These are phyloP conservation scores for Plenodomus tracheiphilus DNA, from an alignment of 2,329 filamentous ascomycete genomes.

Conservation along the genomic window DNA sequence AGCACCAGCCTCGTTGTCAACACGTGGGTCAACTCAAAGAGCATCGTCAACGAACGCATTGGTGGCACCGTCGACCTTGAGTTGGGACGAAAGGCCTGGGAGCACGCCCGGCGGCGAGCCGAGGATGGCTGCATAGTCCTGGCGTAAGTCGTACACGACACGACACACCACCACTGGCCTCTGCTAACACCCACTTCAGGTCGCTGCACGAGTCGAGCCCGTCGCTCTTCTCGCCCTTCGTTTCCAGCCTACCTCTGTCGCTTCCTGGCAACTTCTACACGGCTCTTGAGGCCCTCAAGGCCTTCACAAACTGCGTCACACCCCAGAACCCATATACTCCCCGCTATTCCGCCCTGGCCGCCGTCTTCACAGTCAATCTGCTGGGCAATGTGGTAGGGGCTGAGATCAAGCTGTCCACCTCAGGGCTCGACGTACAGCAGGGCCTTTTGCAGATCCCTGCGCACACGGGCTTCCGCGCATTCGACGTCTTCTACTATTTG, in stretches of 20 bases:
- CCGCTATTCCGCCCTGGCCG: slow-evolving; percentile 77
- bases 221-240: slow-evolving; percentile 79
- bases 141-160: slow-evolving; percentile 62
- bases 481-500: slow-evolving; percentile 97
- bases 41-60: slow-evolving; percentile 67
- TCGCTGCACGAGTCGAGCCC: slow-evolving; percentile 88
- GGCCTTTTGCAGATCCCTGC: slow-evolving; percentile 80
- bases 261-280: slow-evolving; percentile 76
- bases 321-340: slow-evolving; percentile 85
- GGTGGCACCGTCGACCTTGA: slow-evolving; percentile 81
- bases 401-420: slow-evolving; percentile 76
- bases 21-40: slow-evolving; percentile 85
- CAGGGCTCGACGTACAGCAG: slow-evolving; percentile 80
- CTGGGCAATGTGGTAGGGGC: slow-evolving; percentile 77
- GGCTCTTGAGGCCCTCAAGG: slow-evolving; percentile 77
- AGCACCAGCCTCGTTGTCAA: slow-evolving; percentile 92
- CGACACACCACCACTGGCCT: background rate
- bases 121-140: slow-evolving; percentile 94
- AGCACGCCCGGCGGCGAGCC: slow-evolving; percentile 90
- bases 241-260: slow-evolving; percentile 77
- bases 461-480: slow-evolving; percentile 83
- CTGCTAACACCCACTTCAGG: slow-evolving; percentile 52
- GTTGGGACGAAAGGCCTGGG: slow-evolving; percentile 84
- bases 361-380: slow-evolving; percentile 80
- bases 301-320: slow-evolving; percentile 85